A percentile compares a stretch with the other conserved stretches of the same genome.
phyloP scores from a whole-genome alignment of 345 rosid genomes.

The Euphorbia tirucalli region DNA sequence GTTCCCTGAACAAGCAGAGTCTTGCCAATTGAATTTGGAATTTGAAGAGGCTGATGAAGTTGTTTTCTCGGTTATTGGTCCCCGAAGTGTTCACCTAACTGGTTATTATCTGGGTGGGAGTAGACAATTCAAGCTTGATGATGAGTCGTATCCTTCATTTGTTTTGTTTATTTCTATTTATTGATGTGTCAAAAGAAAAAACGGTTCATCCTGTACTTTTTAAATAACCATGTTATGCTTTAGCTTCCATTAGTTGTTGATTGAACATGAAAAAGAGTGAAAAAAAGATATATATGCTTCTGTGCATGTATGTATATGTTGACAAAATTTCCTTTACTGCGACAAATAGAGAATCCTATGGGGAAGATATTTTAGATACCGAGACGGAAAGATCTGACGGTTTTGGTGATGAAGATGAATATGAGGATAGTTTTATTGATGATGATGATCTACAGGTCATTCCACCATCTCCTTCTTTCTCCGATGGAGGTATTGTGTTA shows the following conservation, averaged over 20 bases:
- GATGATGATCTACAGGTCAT: slow-evolving; percentile 39
- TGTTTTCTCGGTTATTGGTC: slow-evolving; percentile 69
- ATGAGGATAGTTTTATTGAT: slow-evolving; percentile 69
- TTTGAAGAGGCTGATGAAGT: slow-evolving; percentile 72
- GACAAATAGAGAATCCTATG: slow-evolving; percentile 49
- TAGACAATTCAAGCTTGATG: slow-evolving; percentile 22
- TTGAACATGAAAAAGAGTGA: not conserved
- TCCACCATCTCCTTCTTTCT: slow-evolving; percentile 33
- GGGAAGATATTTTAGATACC: slow-evolving; percentile 62
- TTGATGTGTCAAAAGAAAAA: too few species aligned
- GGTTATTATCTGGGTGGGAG: slow-evolving; percentile 46
- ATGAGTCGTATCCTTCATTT: slow-evolving; percentile 63
- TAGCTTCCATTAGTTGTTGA: not conserved
- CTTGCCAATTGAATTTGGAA: slow-evolving; percentile 62
- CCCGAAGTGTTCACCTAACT: slow-evolving; percentile 61
- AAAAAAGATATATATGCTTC: not conserved
- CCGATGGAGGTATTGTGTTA: slow-evolving; percentile 36
- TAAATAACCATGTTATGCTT: not conserved
- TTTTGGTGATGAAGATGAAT: slow-evolving; percentile 46
- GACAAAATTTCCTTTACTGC: slow-evolving; percentile 24
- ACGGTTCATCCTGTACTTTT: not conserved
- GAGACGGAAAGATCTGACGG: slow-evolving; percentile 46
- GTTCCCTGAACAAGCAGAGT: slow-evolving; percentile 49
- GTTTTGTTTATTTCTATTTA: slow-evolving; percentile 8
- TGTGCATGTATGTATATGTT: not conserved